Evolutionary conservation across 164 flowering plant genomes (phyloP).

Genomic region (Stephania cephalantha): DNA sequence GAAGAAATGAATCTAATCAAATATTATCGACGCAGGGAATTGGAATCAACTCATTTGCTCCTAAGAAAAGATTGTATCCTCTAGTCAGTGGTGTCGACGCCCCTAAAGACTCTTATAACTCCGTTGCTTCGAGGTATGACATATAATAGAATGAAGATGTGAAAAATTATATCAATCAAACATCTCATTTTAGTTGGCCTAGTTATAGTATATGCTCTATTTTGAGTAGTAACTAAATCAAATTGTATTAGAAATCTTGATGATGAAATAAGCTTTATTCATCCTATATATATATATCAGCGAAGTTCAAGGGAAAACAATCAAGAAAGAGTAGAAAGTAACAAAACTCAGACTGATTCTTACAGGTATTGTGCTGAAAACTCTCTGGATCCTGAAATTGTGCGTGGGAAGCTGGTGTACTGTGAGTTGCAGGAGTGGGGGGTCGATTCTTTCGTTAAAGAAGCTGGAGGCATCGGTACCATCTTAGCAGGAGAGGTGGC

Average conservation of each 20-base stretch:
- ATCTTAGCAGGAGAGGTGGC: slow-evolving; percentile 28
- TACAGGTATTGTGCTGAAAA: slow-evolving; percentile 35
- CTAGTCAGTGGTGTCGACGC: slow-evolving; percentile 55
- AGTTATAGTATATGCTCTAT: no score
- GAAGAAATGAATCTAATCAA: background rate
- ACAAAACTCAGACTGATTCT: background rate
- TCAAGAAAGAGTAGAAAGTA: slow-evolving; percentile 18
- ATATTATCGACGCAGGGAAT: slow-evolving; percentile 41
- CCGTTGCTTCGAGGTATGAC: background rate
- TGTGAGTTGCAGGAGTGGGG: slow-evolving; percentile 40
- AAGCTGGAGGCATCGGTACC: slow-evolving; percentile 50
- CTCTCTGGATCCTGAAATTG: slow-evolving; percentile 55
- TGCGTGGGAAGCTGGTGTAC: slow-evolving; percentile 55
- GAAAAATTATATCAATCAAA: background rate
- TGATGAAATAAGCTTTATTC: no score
- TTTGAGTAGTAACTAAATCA: no score
- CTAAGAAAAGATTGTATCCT: slow-evolving; percentile 37
- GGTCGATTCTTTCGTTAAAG: slow-evolving; percentile 48
- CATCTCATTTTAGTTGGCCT: no score
- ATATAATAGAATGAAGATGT: slow-evolving; percentile 2
- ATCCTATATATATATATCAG: no score
- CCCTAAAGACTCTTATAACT: slow-evolving; percentile 17
- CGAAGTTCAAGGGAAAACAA: no score
- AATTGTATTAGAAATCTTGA: no score
- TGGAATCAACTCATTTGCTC: slow-evolving; percentile 48